Conservation (phyloP, 148 eudicot species). For the Vaccinium macrocarpon region DNA sequence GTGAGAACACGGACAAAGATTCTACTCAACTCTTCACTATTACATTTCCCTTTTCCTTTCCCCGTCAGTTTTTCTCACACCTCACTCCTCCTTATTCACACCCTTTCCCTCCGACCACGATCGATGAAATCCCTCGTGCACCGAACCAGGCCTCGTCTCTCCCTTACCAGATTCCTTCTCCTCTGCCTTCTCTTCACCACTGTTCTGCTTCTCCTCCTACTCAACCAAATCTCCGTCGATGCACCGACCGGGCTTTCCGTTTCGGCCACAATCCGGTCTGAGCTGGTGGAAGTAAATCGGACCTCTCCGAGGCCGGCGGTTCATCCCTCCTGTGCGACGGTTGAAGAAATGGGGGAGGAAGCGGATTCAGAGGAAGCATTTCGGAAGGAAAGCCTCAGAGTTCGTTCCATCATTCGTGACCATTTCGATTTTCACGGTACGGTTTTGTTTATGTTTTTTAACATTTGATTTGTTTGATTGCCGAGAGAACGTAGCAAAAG, state of each 20-base stretch:
- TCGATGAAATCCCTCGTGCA: not conserved
- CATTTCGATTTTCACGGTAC: conserved; percentile 20
- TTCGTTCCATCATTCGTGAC: conserved; percentile 14
- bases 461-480: not conserved
- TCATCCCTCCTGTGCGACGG: conserved; percentile 16
- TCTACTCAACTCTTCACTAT: no score
- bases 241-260: not conserved
- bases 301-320: not conserved
- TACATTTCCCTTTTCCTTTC: no score
- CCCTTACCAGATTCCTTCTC: conserved; percentile 1
- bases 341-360: conserved; percentile 22
- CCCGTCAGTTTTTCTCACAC: no score
- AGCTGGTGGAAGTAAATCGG: not conserved
- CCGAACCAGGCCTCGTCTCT: not conserved
- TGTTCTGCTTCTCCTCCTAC: not conserved
- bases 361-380: not conserved
- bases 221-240: conserved; percentile 5
- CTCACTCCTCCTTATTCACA: no score
- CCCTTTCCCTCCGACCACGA: not conserved
- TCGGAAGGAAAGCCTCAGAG: conserved; percentile 20
- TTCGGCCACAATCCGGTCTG: not conserved
- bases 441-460: not conserved
- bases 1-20: no score
- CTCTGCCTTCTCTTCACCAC: not conserved
- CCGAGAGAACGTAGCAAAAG: not conserved